Conservation (phyloP, 2,329 filamentous ascomycete species). For the Trichoderma breve region DNA sequence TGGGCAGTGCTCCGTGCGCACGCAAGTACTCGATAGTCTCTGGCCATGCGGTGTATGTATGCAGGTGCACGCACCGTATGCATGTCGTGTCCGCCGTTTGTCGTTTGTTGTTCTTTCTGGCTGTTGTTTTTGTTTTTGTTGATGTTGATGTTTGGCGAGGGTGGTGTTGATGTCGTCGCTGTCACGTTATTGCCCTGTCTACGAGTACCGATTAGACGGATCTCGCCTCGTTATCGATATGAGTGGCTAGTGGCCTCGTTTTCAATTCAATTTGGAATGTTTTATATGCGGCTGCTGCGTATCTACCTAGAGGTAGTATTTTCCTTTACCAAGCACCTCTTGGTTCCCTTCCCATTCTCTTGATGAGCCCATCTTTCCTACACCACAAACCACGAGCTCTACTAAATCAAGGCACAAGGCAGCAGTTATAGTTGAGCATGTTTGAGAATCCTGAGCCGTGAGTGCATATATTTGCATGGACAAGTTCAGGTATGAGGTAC, state of each 20-base stretch:
- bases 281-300: not conserved
- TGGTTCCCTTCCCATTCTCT: not conserved
- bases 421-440: not conserved
- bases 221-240: constrained; percentile 16
- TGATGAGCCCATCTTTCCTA: not conserved
- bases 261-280: not conserved
- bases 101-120: not conserved
- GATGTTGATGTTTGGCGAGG: not conserved
- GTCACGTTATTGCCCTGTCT: constrained; percentile 6
- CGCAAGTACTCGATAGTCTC: constrained; percentile 1
- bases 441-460: constrained; percentile 4
- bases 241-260: not conserved
- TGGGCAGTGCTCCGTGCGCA: not conserved
- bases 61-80: constrained; percentile 2
- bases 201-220: not conserved
- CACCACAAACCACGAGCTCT: not conserved
- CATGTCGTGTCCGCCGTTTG: not conserved
- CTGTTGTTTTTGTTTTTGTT: not conserved
- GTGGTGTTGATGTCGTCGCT: not conserved
- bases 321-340: not conserved
- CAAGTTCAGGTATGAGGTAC: not conserved
- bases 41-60: constrained; percentile 1
- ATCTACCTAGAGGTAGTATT: not conserved
- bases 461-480: not conserved
- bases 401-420: not conserved